phyloP scores from a whole-genome alignment of 768 basidiomycete genomes.

The Boletus subcaerulescens region DNA sequence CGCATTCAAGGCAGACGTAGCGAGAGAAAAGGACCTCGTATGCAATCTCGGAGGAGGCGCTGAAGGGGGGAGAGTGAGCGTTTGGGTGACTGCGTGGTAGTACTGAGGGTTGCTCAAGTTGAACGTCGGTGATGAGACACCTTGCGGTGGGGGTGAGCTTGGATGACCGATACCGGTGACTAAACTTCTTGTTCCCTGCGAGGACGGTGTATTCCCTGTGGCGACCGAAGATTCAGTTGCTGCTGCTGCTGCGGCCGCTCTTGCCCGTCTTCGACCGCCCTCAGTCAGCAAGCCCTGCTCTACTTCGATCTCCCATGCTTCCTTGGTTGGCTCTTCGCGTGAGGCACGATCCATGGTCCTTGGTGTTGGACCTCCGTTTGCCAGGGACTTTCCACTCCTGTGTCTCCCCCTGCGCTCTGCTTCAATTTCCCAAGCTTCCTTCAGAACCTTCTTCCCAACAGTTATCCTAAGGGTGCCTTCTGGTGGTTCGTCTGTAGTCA shows the following conservation, averaged over 20 bases:
- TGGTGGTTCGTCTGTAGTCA: slow-evolving; percentile 51
- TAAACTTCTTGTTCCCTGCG: slow-evolving; percentile 17
- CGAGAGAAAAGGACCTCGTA: slow-evolving; percentile 60
- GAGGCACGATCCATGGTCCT: background rate
- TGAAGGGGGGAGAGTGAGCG: slow-evolving; percentile 64
- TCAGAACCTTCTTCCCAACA: slow-evolving; percentile 67
- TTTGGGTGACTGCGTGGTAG: slow-evolving; percentile 52
- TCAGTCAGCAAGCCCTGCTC: slow-evolving; percentile 74
- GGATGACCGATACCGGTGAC: slow-evolving; percentile 24
- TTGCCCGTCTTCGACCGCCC: slow-evolving; percentile 63
- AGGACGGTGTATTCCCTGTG: background rate
- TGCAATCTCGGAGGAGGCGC: slow-evolving; percentile 51
- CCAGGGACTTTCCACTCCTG: slow-evolving; percentile 35
- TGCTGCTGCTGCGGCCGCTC: slow-evolving; percentile 40
- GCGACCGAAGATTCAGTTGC: slow-evolving; percentile 38
- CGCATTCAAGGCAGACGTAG: slow-evolving; percentile 22
- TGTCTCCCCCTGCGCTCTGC: slow-evolving; percentile 52
- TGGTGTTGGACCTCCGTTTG: slow-evolving; percentile 11
- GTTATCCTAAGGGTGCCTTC: slow-evolving; percentile 53
- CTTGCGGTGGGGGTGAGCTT: slow-evolving; percentile 23
- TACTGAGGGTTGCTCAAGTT: slow-evolving; percentile 55
- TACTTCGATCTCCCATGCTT: slow-evolving; percentile 78
- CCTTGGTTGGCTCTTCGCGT: slow-evolving; percentile 46
- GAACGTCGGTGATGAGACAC: slow-evolving; percentile 23
- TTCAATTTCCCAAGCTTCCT: slow-evolving; percentile 80